Evolutionary conservation across 768 basidiomycete genomes (phyloP).

Genomic region (Pleurotus ostreatus): DNA sequence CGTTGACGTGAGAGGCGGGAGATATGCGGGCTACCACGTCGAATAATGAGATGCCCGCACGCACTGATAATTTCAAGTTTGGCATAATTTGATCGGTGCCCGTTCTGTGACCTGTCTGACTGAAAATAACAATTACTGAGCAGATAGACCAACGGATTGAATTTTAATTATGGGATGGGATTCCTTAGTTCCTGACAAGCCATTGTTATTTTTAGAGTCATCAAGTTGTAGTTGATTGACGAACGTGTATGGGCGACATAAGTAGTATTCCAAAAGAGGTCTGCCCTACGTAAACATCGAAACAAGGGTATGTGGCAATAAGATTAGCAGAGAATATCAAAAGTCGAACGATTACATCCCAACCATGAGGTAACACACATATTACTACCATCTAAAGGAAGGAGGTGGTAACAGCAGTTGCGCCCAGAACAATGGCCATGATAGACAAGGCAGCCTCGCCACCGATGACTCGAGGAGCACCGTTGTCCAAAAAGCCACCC

Average conservation of each 20-base stretch:
- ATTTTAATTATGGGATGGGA: too few species aligned
- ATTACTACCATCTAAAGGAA: background rate
- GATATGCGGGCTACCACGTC: too few species aligned
- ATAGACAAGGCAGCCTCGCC: constrained; percentile 6
- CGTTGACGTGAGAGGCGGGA: too few species aligned
- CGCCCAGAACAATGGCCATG: constrained; percentile 3
- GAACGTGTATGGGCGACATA: background rate
- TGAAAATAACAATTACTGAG: too few species aligned
- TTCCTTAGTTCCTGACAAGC: too few species aligned
- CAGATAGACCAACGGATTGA: too few species aligned
- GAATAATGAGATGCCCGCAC: too few species aligned
- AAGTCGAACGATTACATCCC: constrained; percentile 3
- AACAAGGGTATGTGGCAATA: constrained; percentile 6
- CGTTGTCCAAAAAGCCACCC: constrained; percentile 25
- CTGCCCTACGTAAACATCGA: background rate
- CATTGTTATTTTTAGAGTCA: too few species aligned
- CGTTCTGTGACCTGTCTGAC: too few species aligned
- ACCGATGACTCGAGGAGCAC: constrained; percentile 16
- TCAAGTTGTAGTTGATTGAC: too few species aligned
- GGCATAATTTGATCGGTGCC: too few species aligned
- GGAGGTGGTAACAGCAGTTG: constrained; percentile 3
- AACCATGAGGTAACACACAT: background rate
- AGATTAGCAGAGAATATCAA: constrained; percentile 4
- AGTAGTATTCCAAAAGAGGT: background rate
- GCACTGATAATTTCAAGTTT: too few species aligned